Evolutionary conservation across 495 filamentous ascomycete species (phyloP), one percentile per base, ranked within the genome.

Genomic region (Aspergillus wentii): DNA sequence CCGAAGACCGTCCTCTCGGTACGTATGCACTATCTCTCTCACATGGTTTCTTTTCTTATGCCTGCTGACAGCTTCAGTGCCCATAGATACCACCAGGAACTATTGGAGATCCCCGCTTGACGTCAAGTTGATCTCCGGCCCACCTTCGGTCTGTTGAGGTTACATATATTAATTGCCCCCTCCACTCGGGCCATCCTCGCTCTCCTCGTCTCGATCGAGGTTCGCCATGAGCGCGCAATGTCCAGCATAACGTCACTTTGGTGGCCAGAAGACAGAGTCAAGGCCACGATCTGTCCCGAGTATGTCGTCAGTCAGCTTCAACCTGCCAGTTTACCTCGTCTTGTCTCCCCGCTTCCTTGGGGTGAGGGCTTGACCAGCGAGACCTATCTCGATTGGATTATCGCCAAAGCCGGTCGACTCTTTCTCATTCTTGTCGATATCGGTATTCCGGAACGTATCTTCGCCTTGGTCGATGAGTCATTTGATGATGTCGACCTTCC

Each of bases 341-440:
- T 96, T 11, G 80, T 92, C 51, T 68, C 73, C 30, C 79, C 80
- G 0, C 62, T 90, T 23, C 74, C 74, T 13, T 95, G 92, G 62
- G 89, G 88, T n/a, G 88, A 90, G 52, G 86, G 83, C 9, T 59
- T 96, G 46, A 95, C 89, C 1, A 86, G 88, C 50, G 82, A 87
- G 46, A 94, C 88, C 1, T 97, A 95, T 52, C 80, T 87, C 61
- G 90, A 95, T 48, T 94, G 86, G 85, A 94, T 97, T 41, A 68
- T 94, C 34, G 65, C 83, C 43, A 84, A 82, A 48, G 82, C 86
- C 3, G 83, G 76, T 45, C 76, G 80, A 38, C 74, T 94, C 36
- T 97, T 94, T 47, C 72, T 97, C 21, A 85, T 89, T 21, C 72
- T 95, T 21, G 71, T 80, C 27, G 83, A 90, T 40, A 69, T 95